Base-by-base conservation (phyloP, 2,329 filamentous ascomycete genomes). In the Incumbomyces delicatus region DNA sequence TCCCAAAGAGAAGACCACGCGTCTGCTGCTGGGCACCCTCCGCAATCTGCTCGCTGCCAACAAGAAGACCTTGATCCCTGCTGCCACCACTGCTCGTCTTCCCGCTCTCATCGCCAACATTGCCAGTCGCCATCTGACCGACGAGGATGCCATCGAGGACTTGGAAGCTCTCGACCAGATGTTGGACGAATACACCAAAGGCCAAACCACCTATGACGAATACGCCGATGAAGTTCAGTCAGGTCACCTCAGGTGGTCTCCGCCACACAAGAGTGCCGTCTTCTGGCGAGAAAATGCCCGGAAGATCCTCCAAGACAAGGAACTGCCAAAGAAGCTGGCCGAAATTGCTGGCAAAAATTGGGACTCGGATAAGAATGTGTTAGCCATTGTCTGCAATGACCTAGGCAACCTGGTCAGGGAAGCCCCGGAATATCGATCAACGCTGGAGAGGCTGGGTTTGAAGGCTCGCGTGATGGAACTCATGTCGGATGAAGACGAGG, bases 1-100 rank as follows among this genome's bases (percentile, higher is more conserved):
- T 2, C 89, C 90, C 37, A 98, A 98, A 66, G 92, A 96, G 65
- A 98, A 98, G 74, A 96, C 90, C 1, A 96, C 90, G 1, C 82
- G 92, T 27, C 76, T 98, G 45, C 78, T 95, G 38, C 76, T 96
- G 37, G 88, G 88, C 8, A 95, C 90, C 6, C 77, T 98, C 34
- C 78, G 84, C 63, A 96, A 95, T 67, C 80, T 98, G 37, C 78
- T 95, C 32, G 87, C 73, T 66, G 78, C 69, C 71, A 85, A 76
- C 75, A 85, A 63, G 67, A 82, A 64, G 30, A 75, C 70, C 17
- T 71, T 83, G 38, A 81, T 96, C 47, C 89, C 90, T 6, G 83
- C 84, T 2, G 89, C 92, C 1, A 83, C 92, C 17, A 83, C 95
- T 49, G 87, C 87, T 42, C 83, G 87, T 50, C 79, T 96, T 30